Percentiles rank a stretch among this genome's conserved stretches.
These are phyloP conservation scores for Bauhinia variegata DNA, from an alignment of 306 rosid species.

Conservation along the genomic window DNA sequence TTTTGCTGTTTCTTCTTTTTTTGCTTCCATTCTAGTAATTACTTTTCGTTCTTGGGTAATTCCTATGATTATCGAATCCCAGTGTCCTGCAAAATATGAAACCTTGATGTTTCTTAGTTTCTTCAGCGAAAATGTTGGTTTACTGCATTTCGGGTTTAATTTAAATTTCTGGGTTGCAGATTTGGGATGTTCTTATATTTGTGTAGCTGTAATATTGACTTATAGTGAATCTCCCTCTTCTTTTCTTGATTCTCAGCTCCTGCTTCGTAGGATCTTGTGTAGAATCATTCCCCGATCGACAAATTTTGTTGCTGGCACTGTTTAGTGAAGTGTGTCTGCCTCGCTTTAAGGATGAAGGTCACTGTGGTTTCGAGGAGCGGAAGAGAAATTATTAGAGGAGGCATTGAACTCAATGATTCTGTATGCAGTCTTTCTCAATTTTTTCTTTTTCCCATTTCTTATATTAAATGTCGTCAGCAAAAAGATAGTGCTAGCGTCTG, in stretches of 20 bases:
- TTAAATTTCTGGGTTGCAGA: background rate
- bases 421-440: slow-evolving; percentile 49
- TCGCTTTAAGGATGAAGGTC: slow-evolving; percentile 70
- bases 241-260: background rate
- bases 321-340: slow-evolving; percentile 39
- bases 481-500: background rate
- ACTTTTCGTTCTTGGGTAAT: background rate
- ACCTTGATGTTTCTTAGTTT: too few species aligned
- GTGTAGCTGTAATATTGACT: background rate
- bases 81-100: background rate
- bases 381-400: slow-evolving; percentile 79
- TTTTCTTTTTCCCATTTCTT: background rate
- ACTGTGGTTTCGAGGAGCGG: slow-evolving; percentile 80
- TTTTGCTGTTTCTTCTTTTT: background rate
- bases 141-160: too few species aligned
- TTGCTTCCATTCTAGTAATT: background rate
- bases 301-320: slow-evolving; percentile 29
- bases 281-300: slow-evolving; percentile 11
- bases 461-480: background rate
- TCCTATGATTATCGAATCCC: slow-evolving; percentile 5
- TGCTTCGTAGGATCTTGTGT: slow-evolving; percentile 39
- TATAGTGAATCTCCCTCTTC: slow-evolving; percentile 16
- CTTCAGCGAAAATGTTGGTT: too few species aligned
- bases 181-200: background rate
- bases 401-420: slow-evolving; percentile 71